These are phyloP conservation scores for Aspergillus transmontanensis DNA, from an alignment of 2,329 filamentous ascomycete species.

Conservation along the genomic window DNA sequence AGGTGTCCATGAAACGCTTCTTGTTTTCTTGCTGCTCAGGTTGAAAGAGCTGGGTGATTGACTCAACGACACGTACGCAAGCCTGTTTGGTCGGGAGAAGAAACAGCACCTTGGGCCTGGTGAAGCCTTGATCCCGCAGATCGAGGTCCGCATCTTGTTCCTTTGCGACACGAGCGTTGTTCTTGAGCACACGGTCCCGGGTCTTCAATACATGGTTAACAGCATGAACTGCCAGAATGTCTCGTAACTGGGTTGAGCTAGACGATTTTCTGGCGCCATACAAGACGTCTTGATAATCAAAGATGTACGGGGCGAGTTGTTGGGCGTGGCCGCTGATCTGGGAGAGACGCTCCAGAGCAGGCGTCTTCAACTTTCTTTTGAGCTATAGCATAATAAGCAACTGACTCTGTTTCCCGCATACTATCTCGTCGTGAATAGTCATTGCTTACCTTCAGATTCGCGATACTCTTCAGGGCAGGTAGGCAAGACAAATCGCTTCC, in stretches of 20 bases:
- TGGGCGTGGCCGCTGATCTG: conserved; percentile 65
- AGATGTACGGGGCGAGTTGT: conserved; percentile 70
- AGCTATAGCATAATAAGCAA: conserved; percentile 59
- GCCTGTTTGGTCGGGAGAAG: conserved; percentile 86
- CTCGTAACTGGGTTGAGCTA: conserved; percentile 70
- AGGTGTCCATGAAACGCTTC: conserved; percentile 86
- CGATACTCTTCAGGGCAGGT: conserved; percentile 33
- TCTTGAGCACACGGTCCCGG: conserved; percentile 86
- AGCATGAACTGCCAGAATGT: conserved; percentile 76
- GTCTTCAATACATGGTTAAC: conserved; percentile 95
- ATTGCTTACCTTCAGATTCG: conserved; percentile 38
- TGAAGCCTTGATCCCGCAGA: conserved; percentile 91
- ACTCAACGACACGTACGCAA: conserved; percentile 75
- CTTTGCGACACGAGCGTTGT: conserved; percentile 77
- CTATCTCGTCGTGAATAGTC: background rate
- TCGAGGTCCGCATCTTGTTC: conserved; percentile 70
- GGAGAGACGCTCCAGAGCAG: conserved; percentile 56
- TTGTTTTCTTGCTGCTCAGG: conserved; percentile 94
- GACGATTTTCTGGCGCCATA: conserved; percentile 70
- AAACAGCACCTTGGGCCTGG: conserved; percentile 88
- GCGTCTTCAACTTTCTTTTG: conserved; percentile 68
- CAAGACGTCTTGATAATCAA: conserved; percentile 79
- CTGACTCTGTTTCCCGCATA: background rate
- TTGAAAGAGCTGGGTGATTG: conserved; percentile 72
- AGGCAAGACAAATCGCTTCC: conserved; percentile 30